Conservation (phyloP, 2,329 filamentous ascomycete species). For the Septoria linicola region DNA sequence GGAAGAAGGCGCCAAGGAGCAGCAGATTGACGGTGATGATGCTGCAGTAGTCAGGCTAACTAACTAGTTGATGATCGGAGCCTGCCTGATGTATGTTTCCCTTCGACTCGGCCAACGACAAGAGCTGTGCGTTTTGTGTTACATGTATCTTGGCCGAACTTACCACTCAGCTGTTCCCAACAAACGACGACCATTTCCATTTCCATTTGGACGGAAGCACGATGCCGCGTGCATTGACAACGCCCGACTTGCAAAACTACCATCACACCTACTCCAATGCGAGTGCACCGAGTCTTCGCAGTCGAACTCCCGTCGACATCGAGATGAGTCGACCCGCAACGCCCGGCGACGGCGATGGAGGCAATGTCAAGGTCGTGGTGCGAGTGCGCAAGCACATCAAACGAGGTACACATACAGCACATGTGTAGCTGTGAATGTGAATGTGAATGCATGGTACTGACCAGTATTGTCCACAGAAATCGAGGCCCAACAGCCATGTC, state of each 20-base stretch:
- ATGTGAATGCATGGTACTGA: too few species aligned
- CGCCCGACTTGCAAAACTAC: conserved; percentile 18
- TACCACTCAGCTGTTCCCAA: conserved; percentile 6
- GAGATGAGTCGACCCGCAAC: conserved; percentile 34
- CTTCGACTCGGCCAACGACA: conserved; percentile 19
- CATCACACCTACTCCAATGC: conserved; percentile 37
- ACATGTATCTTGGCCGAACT: conserved; percentile 18
- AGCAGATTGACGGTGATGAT: not conserved
- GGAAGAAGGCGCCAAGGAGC: conserved; percentile 4
- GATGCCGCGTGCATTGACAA: conserved; percentile 10
- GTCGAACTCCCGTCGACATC: conserved; percentile 39
- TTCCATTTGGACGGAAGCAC: too few species aligned
- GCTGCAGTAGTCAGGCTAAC: not conserved
- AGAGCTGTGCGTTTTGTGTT: conserved; percentile 19
- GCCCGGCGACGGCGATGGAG: conserved; percentile 43
- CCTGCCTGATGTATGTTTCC: conserved; percentile 21
- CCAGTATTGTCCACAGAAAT: conserved; percentile 59
- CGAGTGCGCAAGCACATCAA: conserved; percentile 49
- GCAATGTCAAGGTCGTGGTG: conserved; percentile 54
- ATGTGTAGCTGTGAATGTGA: conserved; percentile 10
- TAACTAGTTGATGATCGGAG: too few species aligned
- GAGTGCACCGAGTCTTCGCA: conserved; percentile 48
- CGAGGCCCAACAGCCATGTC: conserved; percentile 75
- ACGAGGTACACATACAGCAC: conserved; percentile 40
- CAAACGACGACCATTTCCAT: conserved; percentile 5